Evolutionary conservation across 2,329 filamentous ascomycete genomes (phyloP).

Genomic region (Neopestalotiopsis rosae): DNA sequence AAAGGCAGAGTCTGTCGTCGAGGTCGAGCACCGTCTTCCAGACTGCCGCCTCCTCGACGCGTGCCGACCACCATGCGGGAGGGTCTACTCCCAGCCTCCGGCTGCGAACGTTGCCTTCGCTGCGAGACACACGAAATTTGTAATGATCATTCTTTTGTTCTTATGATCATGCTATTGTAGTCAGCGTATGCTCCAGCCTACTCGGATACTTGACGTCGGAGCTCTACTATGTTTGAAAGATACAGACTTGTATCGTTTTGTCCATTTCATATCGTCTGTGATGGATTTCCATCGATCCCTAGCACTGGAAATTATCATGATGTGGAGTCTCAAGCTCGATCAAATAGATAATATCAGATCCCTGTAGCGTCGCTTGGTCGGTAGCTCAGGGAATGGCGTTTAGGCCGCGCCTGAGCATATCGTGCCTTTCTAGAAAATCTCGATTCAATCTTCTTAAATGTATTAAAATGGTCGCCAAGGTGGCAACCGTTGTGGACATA

Average conservation of each 20-base stretch:
- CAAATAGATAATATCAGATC: not conserved
- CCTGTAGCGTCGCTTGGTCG: not conserved
- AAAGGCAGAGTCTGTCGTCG: not conserved
- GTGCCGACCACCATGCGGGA: not conserved
- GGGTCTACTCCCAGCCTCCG: not conserved
- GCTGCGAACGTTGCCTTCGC: not conserved
- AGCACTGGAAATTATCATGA: not conserved
- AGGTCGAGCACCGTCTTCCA: constrained; percentile 7
- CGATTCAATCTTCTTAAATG: not conserved
- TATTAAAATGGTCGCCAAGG: not conserved
- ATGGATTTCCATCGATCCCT: too few relatives aligned
- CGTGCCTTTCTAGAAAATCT: not conserved
- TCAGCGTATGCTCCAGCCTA: too few relatives aligned
- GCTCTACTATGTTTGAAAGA: too few relatives aligned
- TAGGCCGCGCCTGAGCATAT: not conserved
- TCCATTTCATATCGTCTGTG: too few relatives aligned
- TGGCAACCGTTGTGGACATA: not conserved
- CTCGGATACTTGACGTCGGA: not conserved
- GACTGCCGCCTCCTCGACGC: constrained; percentile 4
- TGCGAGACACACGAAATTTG: not conserved
- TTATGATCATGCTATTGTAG: too few relatives aligned
- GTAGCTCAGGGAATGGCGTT: not conserved
- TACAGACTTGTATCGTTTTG: too few relatives aligned
- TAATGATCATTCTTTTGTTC: not conserved
- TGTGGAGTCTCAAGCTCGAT: not conserved